These are phyloP conservation scores for Teunomyces pallodes DNA, from an alignment of 805 yeast species.

Conservation along the genomic window DNA sequence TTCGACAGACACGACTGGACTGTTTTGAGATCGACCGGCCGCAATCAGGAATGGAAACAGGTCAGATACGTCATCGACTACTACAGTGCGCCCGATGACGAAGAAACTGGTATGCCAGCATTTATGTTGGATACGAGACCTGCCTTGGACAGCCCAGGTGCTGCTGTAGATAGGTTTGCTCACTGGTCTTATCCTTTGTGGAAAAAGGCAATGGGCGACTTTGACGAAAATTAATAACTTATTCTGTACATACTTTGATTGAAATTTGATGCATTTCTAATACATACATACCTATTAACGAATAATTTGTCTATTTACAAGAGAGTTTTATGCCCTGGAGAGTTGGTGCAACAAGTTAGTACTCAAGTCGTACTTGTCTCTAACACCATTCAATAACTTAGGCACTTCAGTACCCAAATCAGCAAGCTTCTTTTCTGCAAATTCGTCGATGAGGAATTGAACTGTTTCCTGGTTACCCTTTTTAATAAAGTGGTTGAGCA, in stretches of 20 bases:
- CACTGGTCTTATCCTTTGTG: constrained; percentile 68
- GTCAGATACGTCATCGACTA: constrained; percentile 94
- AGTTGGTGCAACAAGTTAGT: constrained; percentile 4
- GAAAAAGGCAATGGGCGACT: constrained; percentile 68
- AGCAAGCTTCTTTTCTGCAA: constrained; percentile 25
- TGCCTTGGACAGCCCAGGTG: constrained; percentile 69
- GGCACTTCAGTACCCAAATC: constrained; percentile 44
- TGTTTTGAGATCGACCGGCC: constrained; percentile 64
- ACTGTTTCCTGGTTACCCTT: constrained; percentile 29
- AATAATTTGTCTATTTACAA: background rate
- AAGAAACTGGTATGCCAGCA: constrained; percentile 81
- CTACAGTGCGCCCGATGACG: constrained; percentile 93
- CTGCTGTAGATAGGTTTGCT: constrained; percentile 64
- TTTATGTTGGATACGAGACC: constrained; percentile 95
- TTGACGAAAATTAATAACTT: constrained; percentile 13
- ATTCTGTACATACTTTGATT: background rate
- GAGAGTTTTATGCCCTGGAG: background rate
- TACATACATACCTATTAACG: constrained; percentile 5
- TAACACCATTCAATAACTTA: constrained; percentile 20
- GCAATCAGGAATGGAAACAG: constrained; percentile 51
- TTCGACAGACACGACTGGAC: constrained; percentile 99
- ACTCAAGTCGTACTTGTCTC: constrained; percentile 13
- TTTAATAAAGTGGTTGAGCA: constrained; percentile 39
- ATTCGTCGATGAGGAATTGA: constrained; percentile 37
- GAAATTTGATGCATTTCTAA: background rate